phyloP scores from a whole-genome alignment of 495 filamentous ascomycete species.

The Achaetomiella virescens region DNA sequence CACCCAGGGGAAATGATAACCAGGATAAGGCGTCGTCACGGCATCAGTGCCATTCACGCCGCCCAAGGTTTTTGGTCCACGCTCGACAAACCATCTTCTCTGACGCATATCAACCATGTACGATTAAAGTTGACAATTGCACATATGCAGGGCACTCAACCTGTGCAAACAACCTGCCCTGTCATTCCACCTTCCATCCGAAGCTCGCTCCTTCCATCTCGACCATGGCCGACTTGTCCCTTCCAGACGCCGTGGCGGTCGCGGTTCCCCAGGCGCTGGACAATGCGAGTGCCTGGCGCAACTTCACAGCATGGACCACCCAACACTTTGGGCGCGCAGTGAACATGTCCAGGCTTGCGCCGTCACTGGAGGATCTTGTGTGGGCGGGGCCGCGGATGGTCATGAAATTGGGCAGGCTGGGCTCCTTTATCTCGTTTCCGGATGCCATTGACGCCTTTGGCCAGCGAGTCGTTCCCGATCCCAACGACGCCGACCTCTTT shows the following conservation, averaged over 20 bases:
- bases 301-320: conserved; percentile 42
- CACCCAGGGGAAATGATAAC: conserved; percentile 4
- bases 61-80: neutral
- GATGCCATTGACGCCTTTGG: conserved; percentile 59
- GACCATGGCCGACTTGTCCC: conserved; percentile 8
- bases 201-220: neutral
- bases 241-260: conserved; percentile 17
- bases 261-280: conserved; percentile 20
- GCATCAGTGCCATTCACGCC: neutral
- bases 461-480: conserved; percentile 55
- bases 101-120: conserved; percentile 1
- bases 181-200: no score
- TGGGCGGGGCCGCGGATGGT: conserved; percentile 58
- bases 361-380: conserved; percentile 50
- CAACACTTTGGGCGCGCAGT: conserved; percentile 35
- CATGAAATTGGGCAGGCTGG: conserved; percentile 55
- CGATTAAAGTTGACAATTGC: neutral
- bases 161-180: neutral
- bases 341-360: conserved; percentile 40
- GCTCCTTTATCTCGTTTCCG: conserved; percentile 52
- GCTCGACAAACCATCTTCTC: neutral
- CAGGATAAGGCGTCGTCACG: conserved; percentile 9
- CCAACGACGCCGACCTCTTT: conserved; percentile 39
- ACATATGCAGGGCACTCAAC: neutral
- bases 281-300: conserved; percentile 41